Conservation (phyloP, 257 asterid species). For the Solanum sparsipilum region DNA sequence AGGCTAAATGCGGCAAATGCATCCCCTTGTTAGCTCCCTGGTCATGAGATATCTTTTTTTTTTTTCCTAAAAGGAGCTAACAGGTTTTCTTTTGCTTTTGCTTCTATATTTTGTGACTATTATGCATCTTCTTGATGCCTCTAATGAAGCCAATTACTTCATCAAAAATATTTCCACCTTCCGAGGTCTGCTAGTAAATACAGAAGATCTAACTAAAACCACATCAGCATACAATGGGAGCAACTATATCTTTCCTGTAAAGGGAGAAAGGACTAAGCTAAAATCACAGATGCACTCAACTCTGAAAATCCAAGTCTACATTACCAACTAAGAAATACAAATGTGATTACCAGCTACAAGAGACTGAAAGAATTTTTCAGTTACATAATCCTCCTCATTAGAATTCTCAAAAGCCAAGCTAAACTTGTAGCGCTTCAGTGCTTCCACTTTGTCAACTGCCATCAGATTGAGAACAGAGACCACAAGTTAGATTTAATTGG, state of each 20-base stretch:
- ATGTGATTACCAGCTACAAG: conserved; percentile 81
- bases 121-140: neutral
- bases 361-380: conserved; percentile 90
- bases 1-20: neutral
- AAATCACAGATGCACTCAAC: neutral
- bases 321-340: neutral
- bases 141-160: neutral
- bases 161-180: neutral
- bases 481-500: neutral
- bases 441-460: conserved; percentile 83
- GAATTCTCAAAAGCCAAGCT: conserved; percentile 99
- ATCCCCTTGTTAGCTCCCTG: neutral
- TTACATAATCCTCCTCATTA: conserved; percentile 93
- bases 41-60: neutral
- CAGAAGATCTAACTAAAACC: neutral
- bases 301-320: neutral
- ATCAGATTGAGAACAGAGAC: conserved; percentile 7
- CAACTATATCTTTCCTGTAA: neutral
- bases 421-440: conserved; percentile 72
- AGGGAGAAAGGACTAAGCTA: neutral
- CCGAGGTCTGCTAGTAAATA: neutral
- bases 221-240: neutral
- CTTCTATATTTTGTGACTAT: neutral
- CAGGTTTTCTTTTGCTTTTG: neutral
- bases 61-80: neutral